phyloP scores from a whole-genome alignment of 345 rosid species.

The Lepidium aucheri region DNA sequence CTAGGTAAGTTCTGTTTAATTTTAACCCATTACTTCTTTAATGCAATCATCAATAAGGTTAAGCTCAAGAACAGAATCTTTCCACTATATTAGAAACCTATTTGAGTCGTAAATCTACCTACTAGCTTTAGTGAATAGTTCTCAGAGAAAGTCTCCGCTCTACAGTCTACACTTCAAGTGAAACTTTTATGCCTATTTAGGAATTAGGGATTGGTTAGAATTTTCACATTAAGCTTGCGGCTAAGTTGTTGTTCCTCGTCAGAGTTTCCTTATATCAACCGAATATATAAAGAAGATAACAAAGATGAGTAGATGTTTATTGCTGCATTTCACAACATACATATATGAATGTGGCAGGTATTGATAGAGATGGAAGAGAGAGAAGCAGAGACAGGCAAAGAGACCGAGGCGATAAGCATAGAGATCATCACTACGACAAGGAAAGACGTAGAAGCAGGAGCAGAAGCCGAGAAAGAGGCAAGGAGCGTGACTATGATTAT shows the following conservation, averaged over 20 bases:
- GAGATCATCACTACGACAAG: constrained; percentile 46
- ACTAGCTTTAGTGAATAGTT: not conserved
- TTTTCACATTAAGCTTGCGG: not conserved
- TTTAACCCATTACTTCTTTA: not conserved
- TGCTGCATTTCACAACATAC: not conserved
- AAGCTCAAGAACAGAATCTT: not conserved
- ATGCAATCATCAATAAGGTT: not conserved
- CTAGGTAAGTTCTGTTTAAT: constrained; percentile 38
- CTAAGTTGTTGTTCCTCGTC: not conserved
- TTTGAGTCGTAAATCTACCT: not conserved
- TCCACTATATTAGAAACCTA: not conserved
- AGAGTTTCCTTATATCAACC: not conserved
- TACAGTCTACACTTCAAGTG: too few relatives aligned
- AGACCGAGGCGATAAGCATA: constrained; percentile 53
- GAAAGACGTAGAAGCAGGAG: constrained; percentile 71
- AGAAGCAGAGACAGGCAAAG: constrained; percentile 84
- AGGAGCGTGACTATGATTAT: constrained; percentile 42
- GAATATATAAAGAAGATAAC: not conserved
- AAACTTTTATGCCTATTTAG: too few relatives aligned
- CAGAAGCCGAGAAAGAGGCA: constrained; percentile 42
- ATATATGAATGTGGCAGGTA: constrained; percentile 34
- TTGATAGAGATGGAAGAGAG: constrained; percentile 66
- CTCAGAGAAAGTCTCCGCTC: too few relatives aligned
- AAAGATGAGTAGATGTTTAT: not conserved
- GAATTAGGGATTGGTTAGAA: not conserved